Percentiles rank a stretch among this genome's conserved stretches.
These are phyloP conservation scores for Vinca minor DNA, from an alignment of 257 asterid genomes.

Conservation along the genomic window DNA sequence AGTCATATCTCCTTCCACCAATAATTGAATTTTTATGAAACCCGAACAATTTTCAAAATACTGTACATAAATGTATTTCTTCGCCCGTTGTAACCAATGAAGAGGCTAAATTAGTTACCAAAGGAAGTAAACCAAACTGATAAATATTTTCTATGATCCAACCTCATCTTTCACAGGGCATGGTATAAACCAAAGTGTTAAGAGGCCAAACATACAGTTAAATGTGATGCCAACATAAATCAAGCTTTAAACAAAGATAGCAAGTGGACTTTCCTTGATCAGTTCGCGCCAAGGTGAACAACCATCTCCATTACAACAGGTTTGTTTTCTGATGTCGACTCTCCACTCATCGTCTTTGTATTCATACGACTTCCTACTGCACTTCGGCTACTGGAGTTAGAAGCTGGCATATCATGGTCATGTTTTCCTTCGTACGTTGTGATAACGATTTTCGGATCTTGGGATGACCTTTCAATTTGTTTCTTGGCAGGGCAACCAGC, in stretches of 20 bases:
- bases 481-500: constrained; percentile 82
- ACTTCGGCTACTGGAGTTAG: constrained; percentile 37
- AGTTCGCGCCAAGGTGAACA: constrained; percentile 51
- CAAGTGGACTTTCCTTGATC: constrained; percentile 17
- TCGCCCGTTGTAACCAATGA: constrained; percentile 6
- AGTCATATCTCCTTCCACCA: too few relatives aligned
- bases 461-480: constrained; percentile 87
- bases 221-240: neutral
- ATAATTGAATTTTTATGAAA: too few relatives aligned
- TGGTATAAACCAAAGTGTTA: neutral
- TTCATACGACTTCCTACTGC: constrained; percentile 27
- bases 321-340: constrained; percentile 41
- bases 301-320: constrained; percentile 42
- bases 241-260: neutral
- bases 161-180: neutral
- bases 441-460: constrained; percentile 57
- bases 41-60: too few relatives aligned
- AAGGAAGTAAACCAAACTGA: neutral
- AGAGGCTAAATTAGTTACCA: constrained; percentile 14
- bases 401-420: constrained; percentile 50
- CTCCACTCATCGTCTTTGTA: constrained; percentile 29
- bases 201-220: neutral
- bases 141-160: neutral
- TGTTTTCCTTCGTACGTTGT: constrained; percentile 86
- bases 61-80: constrained; percentile 10